A percentile compares a stretch with the other conserved stretches of the same genome.
Conservation (phyloP, 345 rosid species). For the Eucalyptus pauciflora region DNA sequence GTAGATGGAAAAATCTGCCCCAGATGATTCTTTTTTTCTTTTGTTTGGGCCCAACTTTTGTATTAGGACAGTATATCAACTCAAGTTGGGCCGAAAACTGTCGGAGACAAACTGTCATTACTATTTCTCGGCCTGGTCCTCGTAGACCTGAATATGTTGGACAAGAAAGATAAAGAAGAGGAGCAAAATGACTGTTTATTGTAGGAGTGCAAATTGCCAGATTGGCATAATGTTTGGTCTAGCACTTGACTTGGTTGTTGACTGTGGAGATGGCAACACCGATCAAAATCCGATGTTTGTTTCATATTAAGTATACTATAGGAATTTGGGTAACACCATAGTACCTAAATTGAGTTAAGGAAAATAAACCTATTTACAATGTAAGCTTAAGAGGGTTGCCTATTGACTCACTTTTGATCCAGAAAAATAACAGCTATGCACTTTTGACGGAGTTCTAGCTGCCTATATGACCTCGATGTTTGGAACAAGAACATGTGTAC, state of each 20-base stretch:
- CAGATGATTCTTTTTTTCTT: not conserved
- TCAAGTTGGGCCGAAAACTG: not conserved
- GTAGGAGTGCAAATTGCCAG: not conserved
- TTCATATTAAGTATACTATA: not conserved
- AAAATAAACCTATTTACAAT: not conserved
- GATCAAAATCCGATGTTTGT: not conserved
- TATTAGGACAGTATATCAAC: not conserved
- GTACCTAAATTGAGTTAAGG: not conserved
- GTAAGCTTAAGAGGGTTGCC: not conserved
- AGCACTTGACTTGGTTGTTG: not conserved
- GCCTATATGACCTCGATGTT: not conserved
- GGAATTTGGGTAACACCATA: not conserved
- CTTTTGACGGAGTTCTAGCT: not conserved
- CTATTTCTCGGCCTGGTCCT: not conserved
- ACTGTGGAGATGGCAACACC: not conserved
- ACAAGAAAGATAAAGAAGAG: not conserved
- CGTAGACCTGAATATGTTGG: not conserved
- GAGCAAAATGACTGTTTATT: not conserved
- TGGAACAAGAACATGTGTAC: not conserved
- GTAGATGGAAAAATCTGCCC: not conserved
- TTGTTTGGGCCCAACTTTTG: not conserved
- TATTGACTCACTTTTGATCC: not conserved
- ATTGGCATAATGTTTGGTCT: not conserved
- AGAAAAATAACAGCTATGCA: not conserved
- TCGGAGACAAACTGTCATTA: not conserved